Base-by-base conservation (phyloP, 768 basidiomycete genomes). In the Lentinula edodes region DNA sequence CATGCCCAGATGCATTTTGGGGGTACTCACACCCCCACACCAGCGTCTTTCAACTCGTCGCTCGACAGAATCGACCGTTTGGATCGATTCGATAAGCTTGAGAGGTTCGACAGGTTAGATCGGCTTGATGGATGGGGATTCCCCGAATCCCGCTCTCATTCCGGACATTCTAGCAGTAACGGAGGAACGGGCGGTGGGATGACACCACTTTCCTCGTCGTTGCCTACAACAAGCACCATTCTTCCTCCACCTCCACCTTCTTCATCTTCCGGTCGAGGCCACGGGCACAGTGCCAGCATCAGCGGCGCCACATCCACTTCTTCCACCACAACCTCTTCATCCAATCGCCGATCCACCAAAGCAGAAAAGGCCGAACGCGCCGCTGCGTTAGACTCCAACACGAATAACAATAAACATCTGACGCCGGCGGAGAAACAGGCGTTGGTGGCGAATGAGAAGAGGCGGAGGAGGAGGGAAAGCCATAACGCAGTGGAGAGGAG, bases 401-500 rank as follows among this genome's bases (percentile, higher is more conserved):
- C 42, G 39, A 38, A 50, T 18, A 39, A 20, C 32, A 34, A 23
- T 6, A 10, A 59, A 36, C 52, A 13, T 9, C 32, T 50, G 10
- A 35, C 59, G 8, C 41, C 65, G 10, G 8, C 51, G 41, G 81
- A 77, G 53, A 86, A 86, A 50, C 82, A 85, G 65, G 81, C 83
- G 6, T 65, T 82, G 16, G 72, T 90, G 8, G 87, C 88, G n/a
- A 84, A 83, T 64, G 94, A 96, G 75, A 95, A 95, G 71, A 76
- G 93, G 2, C 76, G 92, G 2, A 76, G 91, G 39, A 75, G 94
- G 53, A 75, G 94, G 62, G 94, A 95, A 73, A 88, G 86, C 7
- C 94, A 97, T 70, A 97, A 97, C 66, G 93, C 93, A 2, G 94
- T 97, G 65, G 94, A 97, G 76, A 78, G 94, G 16, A 75, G 94